A percentile compares a stretch with the other conserved stretches of the same genome.
Evolutionary conservation across 768 basidiomycete species (phyloP).

Genomic region (Strobilomyces dryophilus): DNA sequence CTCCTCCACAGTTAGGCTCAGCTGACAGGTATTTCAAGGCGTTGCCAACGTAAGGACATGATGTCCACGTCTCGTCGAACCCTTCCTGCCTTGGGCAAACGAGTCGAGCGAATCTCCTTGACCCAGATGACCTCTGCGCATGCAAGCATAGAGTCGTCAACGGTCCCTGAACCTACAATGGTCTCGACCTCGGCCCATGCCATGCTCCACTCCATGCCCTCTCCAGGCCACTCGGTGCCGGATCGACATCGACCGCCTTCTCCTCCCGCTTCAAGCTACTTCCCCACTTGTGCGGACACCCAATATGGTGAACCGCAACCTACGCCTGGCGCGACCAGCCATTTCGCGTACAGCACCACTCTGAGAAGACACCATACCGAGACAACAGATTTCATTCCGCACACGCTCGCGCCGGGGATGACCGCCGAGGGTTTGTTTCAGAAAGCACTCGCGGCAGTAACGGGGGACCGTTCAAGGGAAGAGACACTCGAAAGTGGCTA

Average conservation of each 20-base stretch:
- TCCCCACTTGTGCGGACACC: slow-evolving; percentile 53
- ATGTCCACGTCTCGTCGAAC: slow-evolving; percentile 30
- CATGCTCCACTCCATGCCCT: slow-evolving; percentile 12
- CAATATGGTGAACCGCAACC: slow-evolving; percentile 49
- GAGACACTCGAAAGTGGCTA: slow-evolving; percentile 39
- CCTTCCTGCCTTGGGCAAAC: slow-evolving; percentile 15
- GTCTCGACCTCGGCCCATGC: slow-evolving; percentile 25
- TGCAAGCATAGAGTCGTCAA: slow-evolving; percentile 14
- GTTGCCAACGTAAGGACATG: neutral
- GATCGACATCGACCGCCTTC: slow-evolving; percentile 39
- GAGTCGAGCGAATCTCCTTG: slow-evolving; percentile 1
- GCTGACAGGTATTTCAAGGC: neutral
- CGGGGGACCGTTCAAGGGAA: slow-evolving; percentile 21
- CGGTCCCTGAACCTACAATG: slow-evolving; percentile 11
- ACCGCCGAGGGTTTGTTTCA: slow-evolving; percentile 53
- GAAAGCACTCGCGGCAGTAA: slow-evolving; percentile 31
- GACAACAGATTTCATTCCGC: slow-evolving; percentile 33
- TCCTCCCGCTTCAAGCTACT: slow-evolving; percentile 81
- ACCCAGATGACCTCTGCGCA: slow-evolving; percentile 8
- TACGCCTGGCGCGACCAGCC: slow-evolving; percentile 59
- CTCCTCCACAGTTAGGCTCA: neutral
- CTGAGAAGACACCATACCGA: slow-evolving; percentile 64
- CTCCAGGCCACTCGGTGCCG: slow-evolving; percentile 5
- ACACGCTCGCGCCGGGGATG: slow-evolving; percentile 34
- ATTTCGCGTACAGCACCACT: slow-evolving; percentile 83